phyloP scores from a whole-genome alignment of 345 rosid genomes.

The Boechera retrofracta region DNA sequence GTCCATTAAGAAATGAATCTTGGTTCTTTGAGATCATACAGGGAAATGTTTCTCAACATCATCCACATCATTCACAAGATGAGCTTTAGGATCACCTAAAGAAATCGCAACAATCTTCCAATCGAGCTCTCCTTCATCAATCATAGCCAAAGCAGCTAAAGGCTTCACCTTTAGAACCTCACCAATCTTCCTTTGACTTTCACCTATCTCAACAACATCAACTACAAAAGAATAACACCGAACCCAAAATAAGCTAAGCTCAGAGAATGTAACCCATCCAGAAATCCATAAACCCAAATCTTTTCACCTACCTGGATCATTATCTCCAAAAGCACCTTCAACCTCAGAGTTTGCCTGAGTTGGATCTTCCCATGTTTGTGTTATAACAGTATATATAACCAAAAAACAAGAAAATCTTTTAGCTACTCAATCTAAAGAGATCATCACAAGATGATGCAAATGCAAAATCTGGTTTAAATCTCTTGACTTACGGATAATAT shows the following conservation, averaged over 20 bases:
- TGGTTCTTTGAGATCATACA: slow-evolving; percentile 41
- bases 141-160: slow-evolving; percentile 87
- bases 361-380: slow-evolving; percentile 99
- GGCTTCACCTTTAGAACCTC: slow-evolving; percentile 86
- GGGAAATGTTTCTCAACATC: slow-evolving; percentile 94
- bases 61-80: slow-evolving; percentile 83
- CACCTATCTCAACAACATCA: slow-evolving; percentile 97
- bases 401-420: not conserved
- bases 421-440: not conserved
- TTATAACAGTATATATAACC: slow-evolving; percentile 47
- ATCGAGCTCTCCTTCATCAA: slow-evolving; percentile 97
- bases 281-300: not conserved
- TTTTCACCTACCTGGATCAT: slow-evolving; percentile 65
- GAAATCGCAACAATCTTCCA: slow-evolving; percentile 97
- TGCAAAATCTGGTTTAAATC: not conserved
- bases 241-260: slow-evolving; percentile 13
- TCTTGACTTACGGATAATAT: slow-evolving; percentile 45
- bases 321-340: slow-evolving; percentile 93
- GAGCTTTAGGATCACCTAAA: slow-evolving; percentile 89
- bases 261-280: not conserved
- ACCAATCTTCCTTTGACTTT: slow-evolving; percentile 64
- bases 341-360: slow-evolving; percentile 76
- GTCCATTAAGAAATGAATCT: not conserved
- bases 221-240: slow-evolving; percentile 46
- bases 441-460: not conserved